Conservation (phyloP, 1,284 basidiomycete species). For the Microbotryum saponariae region DNA sequence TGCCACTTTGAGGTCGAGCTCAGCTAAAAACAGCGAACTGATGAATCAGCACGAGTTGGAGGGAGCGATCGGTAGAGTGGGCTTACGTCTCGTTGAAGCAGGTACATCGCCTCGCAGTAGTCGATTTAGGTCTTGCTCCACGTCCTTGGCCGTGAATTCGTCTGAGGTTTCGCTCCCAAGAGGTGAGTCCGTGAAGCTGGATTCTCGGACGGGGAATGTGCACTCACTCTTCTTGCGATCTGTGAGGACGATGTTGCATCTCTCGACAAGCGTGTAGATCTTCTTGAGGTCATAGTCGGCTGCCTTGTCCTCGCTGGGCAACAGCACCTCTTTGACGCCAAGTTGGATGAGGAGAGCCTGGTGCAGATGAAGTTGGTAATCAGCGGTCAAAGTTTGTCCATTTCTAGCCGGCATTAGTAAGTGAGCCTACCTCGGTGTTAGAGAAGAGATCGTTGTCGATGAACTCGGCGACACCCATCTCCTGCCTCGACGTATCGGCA, state of each 20-base stretch:
- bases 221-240: slow-evolving; percentile 72
- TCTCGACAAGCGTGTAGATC: slow-evolving; percentile 71
- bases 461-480: slow-evolving; percentile 68
- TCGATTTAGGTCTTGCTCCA: slow-evolving; percentile 76
- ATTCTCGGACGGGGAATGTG: no score
- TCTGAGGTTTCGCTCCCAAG: slow-evolving; percentile 44
- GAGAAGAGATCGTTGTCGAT: slow-evolving; percentile 93
- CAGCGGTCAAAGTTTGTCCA: not conserved
- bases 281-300: slow-evolving; percentile 77
- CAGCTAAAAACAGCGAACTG: slow-evolving; percentile 48
- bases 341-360: slow-evolving; percentile 92
- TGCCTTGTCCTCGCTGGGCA: slow-evolving; percentile 49
- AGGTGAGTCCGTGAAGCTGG: no score
- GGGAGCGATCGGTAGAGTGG: slow-evolving; percentile 35
- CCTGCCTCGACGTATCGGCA: slow-evolving; percentile 49
- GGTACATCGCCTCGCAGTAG: slow-evolving; percentile 55
- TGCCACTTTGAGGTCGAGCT: slow-evolving; percentile 69
- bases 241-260: slow-evolving; percentile 83
- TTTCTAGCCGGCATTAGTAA: not conserved
- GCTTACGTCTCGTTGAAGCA: slow-evolving; percentile 46
- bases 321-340: slow-evolving; percentile 82
- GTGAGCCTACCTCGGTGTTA: slow-evolving; percentile 71
- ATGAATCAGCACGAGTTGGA: not conserved
- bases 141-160: slow-evolving; percentile 73
- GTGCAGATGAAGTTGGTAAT: not conserved